Base-by-base conservation (phyloP, 208 protist genomes). In the Leishmania gerbilli region DNA sequence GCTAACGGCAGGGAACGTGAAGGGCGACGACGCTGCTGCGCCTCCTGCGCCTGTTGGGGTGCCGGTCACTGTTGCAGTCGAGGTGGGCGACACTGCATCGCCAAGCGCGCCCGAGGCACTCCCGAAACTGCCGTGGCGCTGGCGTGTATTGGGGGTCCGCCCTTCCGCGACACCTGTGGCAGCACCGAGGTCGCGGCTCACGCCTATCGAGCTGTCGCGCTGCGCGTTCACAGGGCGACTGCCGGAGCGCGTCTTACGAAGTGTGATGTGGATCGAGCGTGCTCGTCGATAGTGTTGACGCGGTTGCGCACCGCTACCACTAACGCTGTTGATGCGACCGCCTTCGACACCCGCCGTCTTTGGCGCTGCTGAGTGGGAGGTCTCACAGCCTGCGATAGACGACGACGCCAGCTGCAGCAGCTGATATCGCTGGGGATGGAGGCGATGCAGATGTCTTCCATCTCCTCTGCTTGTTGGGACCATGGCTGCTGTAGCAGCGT, bases 211-310 rank as follows among this genome's bases (percentile, higher is more conserved):
- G 37, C 21, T 42, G 31, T 78, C 31, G 17, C 84, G 82, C 37
- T 84, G 85, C 3, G 79, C 75, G 5, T 72, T 84, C 21, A 88
- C 71, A 13, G 85, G 84, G 1, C 84, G 83, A 34, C 83, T 88
- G 11, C 87, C 87, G 11, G 83, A 77, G 31, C 87, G 87, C 11
- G 84, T 90, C 27, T 80, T 80, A 3, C 84, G 87, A 9, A 90
- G 78, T 2, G 77, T 85, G 37, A 90, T 87, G 53, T 86, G 87
- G 2, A 90, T 87, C 0, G 83, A 85, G 24, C 82, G 81, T 49
- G 84, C 80, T 15, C 81, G 79, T 2, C 84, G 79, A 8, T 49
- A 34, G 0, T 65, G 69, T 55, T 34, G 71, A 21, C 37, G 76
- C 53, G 58, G 78, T 47, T 64, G 77, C 67, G 45, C 69, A 40